Evolutionary conservation across 768 basidiomycete species (phyloP).

Genomic region (Lenzites betulinus): DNA sequence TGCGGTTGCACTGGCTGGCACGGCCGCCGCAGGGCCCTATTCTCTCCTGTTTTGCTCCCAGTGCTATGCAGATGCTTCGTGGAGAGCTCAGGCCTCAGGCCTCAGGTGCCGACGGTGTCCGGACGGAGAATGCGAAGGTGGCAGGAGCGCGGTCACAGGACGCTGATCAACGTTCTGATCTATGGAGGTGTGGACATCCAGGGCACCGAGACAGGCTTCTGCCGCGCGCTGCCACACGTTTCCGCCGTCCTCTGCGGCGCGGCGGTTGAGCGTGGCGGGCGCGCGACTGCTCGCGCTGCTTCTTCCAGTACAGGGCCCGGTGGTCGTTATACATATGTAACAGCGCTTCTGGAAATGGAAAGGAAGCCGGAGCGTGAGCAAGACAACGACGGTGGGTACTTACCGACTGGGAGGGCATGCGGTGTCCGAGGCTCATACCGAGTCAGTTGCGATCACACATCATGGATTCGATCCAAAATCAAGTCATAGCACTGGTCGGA

Average conservation of each 20-base stretch:
- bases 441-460: not conserved
- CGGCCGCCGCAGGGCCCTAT: not conserved
- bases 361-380: too few relatives aligned
- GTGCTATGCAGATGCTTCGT: not conserved
- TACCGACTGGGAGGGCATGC: too few relatives aligned
- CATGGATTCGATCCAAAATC: constrained; percentile 4
- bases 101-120: constrained; percentile 3
- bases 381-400: not conserved
- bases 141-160: not conserved
- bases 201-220: constrained; percentile 1
- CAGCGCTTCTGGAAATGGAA: too few relatives aligned
- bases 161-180: constrained; percentile 12
- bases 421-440: not conserved
- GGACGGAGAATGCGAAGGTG: not conserved
- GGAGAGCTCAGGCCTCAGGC: too few relatives aligned
- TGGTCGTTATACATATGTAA: too few relatives aligned
- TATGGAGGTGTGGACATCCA: constrained; percentile 1
- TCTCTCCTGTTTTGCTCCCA: too few relatives aligned
- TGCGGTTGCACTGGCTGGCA: not conserved
- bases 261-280: not conserved
- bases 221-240: constrained; percentile 9
- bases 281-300: not conserved
- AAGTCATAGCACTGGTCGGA: not conserved
- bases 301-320: not conserved
- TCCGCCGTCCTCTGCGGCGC: not conserved